Conservation (phyloP, 129 eudicot species). For the Kitagawia praeruptora region DNA sequence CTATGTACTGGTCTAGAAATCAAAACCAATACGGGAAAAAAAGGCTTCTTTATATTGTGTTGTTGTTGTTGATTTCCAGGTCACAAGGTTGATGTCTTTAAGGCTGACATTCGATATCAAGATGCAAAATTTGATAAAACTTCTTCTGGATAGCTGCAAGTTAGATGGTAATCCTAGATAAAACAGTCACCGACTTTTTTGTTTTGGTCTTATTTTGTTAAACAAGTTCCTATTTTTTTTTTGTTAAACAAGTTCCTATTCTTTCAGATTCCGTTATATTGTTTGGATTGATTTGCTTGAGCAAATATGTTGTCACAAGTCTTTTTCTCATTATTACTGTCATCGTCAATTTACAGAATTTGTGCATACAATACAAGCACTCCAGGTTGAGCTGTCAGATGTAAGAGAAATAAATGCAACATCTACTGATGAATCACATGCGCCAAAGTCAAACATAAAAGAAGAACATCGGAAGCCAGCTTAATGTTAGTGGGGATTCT, state of each 20-base stretch:
- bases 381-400: conserved; percentile 73
- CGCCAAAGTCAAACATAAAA: conserved; percentile 27
- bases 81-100: too few species aligned
- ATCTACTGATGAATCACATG: conserved; percentile 32
- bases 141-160: too few species aligned
- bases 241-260: neutral
- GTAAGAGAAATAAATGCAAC: conserved; percentile 43
- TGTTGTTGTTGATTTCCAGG: too few species aligned
- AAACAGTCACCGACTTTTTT: too few species aligned
- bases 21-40: too few species aligned
- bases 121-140: too few species aligned
- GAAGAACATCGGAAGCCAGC: conserved; percentile 46
- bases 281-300: neutral
- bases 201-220: too few species aligned
- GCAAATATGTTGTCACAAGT: neutral
- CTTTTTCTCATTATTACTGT: neutral
- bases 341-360: conserved; percentile 55
- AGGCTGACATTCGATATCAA: too few species aligned
- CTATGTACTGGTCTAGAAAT: too few species aligned
- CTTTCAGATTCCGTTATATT: neutral
- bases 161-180: too few species aligned
- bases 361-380: conserved; percentile 73
- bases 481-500: conserved; percentile 43
- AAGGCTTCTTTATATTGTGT: too few species aligned
- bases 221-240: too few species aligned